Percentiles rank a stretch among this genome's conserved stretches.
Evolutionary conservation across 1,139 yeast genomes (phyloP).

Genomic region (Saccharomyces hybrid): DNA sequence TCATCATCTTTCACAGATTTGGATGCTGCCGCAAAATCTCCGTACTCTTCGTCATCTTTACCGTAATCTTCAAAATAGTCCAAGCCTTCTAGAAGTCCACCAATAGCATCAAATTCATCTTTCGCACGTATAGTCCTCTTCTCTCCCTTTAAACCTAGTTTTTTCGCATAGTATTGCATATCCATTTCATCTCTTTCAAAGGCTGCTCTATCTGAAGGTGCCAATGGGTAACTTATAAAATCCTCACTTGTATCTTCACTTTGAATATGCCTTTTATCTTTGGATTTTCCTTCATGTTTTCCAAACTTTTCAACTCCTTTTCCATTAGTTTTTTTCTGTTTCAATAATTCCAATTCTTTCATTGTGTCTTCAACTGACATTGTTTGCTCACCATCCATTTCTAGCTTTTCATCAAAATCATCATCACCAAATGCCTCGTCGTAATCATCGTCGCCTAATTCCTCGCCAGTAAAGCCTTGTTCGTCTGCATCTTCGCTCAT

Average conservation of each 20-base stretch:
- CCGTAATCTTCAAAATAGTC: slow-evolving; percentile 50
- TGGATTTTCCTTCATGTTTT: slow-evolving; percentile 1
- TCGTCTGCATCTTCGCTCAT: no score
- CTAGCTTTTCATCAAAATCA: no score
- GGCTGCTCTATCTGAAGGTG: slow-evolving; percentile 40
- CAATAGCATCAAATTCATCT: slow-evolving; percentile 62
- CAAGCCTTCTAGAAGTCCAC: slow-evolving; percentile 68
- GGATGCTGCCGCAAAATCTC: slow-evolving; percentile 15
- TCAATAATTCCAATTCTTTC: slow-evolving; percentile 39
- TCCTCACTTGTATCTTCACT: not conserved
- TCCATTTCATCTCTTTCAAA: slow-evolving; percentile 65
- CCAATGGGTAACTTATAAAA: slow-evolving; percentile 16
- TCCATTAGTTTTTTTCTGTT: slow-evolving; percentile 23
- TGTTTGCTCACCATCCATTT: slow-evolving; percentile 6
- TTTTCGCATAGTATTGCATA: slow-evolving; percentile 73
- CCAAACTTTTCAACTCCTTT: not conserved
- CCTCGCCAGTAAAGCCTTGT: slow-evolving; percentile 22
- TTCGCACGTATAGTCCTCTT: slow-evolving; percentile 38
- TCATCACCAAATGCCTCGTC: no score
- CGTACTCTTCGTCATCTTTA: slow-evolving; percentile 15
- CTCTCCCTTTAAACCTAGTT: slow-evolving; percentile 60
- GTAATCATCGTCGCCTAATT: slow-evolving; percentile 6
- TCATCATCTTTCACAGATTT: slow-evolving; percentile 19
- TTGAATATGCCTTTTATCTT: slow-evolving; percentile 10
- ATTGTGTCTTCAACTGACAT: slow-evolving; percentile 35